A percentile compares a stretch with the other conserved stretches of the same genome.
phyloP scores from a whole-genome alignment of 352 stramenopile genomes.

The Phytophthora aleatoria region DNA sequence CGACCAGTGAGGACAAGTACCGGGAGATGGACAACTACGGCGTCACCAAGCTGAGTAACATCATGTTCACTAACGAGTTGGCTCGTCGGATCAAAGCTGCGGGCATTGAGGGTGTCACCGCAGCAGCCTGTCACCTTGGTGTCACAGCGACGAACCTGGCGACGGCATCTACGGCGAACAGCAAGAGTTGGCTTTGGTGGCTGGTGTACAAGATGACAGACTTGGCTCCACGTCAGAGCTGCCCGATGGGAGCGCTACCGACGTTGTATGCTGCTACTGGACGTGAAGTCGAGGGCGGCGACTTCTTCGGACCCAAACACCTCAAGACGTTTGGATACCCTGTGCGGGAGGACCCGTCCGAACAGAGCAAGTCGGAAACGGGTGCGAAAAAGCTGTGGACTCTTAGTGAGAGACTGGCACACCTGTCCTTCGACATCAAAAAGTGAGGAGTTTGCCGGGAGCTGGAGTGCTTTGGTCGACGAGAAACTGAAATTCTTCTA shows the following conservation, averaged over 20 bases:
- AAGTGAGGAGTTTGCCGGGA: conserved; percentile 10
- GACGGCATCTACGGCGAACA: conserved; percentile 10
- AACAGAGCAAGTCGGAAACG: conserved; percentile 33
- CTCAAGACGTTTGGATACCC: conserved; percentile 39
- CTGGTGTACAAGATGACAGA: conserved; percentile 32
- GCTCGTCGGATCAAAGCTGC: conserved; percentile 43
- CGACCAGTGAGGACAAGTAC: conserved; percentile 29
- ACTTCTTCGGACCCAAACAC: conserved; percentile 39
- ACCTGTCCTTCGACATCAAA: conserved; percentile 27
- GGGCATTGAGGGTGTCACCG: conserved; percentile 29
- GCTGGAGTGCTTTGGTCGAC: too few species aligned
- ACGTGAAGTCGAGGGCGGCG: conserved; percentile 21
- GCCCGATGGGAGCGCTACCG: conserved; percentile 43
- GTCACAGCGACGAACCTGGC: conserved; percentile 36
- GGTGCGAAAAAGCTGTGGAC: conserved; percentile 42
- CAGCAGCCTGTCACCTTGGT: conserved; percentile 42
- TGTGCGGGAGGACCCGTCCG: conserved; percentile 33
- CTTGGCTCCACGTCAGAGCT: conserved; percentile 26
- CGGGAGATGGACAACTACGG: conserved; percentile 60
- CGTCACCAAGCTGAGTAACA: conserved; percentile 91
- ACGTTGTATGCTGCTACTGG: conserved; percentile 47
- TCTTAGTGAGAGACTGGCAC: conserved; percentile 38
- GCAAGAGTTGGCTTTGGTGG: conserved; percentile 22
- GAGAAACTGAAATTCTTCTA: too few species aligned
- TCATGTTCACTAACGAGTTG: conserved; percentile 92